Percentiles rank a stretch among this genome's conserved stretches.
These are phyloP conservation scores for Psidium friedrichsthalianum DNA, from an alignment of 345 rosid species.

Conservation along the genomic window DNA sequence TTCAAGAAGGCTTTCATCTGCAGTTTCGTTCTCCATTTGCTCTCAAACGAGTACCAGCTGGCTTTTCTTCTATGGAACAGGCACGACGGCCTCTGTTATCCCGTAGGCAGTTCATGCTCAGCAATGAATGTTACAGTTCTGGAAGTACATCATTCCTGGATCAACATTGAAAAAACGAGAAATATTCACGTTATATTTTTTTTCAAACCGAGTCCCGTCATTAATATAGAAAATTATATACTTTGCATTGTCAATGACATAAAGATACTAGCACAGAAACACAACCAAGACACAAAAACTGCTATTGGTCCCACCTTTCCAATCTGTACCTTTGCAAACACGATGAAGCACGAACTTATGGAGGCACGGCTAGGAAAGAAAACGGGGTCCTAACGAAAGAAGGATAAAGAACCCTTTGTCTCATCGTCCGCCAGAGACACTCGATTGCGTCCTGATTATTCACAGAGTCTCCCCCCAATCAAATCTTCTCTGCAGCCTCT, in stretches of 20 bases:
- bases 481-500: conserved; percentile 68
- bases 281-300: neutral
- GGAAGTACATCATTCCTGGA: neutral
- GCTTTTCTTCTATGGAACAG: neutral
- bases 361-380: neutral
- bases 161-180: neutral
- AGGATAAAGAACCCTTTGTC: neutral
- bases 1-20: neutral
- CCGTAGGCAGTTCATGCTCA: neutral
- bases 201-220: neutral
- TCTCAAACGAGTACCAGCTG: neutral
- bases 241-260: neutral
- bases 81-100: neutral
- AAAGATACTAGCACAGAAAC: neutral
- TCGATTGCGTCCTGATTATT: conserved; percentile 77
- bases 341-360: neutral
- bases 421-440: conserved; percentile 85
- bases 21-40: neutral
- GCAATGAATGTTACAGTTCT: neutral
- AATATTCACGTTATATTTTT: neutral
- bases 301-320: neutral
- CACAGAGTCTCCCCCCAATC: conserved; percentile 79
- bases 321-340: neutral
- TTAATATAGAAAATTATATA: neutral
- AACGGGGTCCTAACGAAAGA: neutral